phyloP scores from a whole-genome alignment of 768 basidiomycete species.

The Mycena epipterygia region DNA sequence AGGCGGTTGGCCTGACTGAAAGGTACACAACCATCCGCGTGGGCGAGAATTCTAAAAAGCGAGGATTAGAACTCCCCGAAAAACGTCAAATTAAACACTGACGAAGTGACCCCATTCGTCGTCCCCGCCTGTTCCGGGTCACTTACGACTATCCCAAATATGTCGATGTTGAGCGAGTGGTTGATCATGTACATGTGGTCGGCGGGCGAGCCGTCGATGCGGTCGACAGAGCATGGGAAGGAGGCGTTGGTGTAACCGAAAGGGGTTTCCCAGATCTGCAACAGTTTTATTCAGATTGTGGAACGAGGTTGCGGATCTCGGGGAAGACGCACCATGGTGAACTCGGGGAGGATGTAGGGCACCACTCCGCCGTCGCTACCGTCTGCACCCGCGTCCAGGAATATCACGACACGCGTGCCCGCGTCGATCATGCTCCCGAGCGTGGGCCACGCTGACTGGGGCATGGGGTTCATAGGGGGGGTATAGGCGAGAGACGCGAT shows the following conservation, averaged over 20 bases:
- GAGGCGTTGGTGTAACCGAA: constrained; percentile 48
- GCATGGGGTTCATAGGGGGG: constrained; percentile 56
- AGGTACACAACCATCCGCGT: constrained; percentile 47
- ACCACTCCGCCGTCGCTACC: constrained; percentile 35
- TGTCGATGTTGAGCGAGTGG: constrained; percentile 50
- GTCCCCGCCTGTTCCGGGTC: constrained; percentile 31
- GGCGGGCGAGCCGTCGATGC: constrained; percentile 45
- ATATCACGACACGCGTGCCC: constrained; percentile 61
- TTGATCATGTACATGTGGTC: constrained; percentile 58
- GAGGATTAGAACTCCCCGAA: not conserved
- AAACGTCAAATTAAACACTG: not conserved
- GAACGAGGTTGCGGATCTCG: not conserved
- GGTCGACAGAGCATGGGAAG: constrained; percentile 55
- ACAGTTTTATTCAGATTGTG: not conserved
- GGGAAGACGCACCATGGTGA: constrained; percentile 44
- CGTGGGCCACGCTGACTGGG: constrained; percentile 58
- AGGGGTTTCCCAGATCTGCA: constrained; percentile 52
- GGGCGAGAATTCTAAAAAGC: constrained; percentile 28
- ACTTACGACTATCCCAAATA: constrained; percentile 30
- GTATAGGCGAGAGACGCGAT: constrained; percentile 63
- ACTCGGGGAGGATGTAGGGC: constrained; percentile 53
- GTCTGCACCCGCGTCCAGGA: constrained; percentile 53
- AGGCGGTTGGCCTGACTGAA: constrained; percentile 42
- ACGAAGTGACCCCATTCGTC: constrained; percentile 25
- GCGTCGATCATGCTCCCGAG: constrained; percentile 61